A percentile compares a stretch with the other conserved stretches of the same genome.
Evolutionary conservation across 2,329 filamentous ascomycete genomes (phyloP).

Genomic region (Trichoderma atrobrunneum): DNA sequence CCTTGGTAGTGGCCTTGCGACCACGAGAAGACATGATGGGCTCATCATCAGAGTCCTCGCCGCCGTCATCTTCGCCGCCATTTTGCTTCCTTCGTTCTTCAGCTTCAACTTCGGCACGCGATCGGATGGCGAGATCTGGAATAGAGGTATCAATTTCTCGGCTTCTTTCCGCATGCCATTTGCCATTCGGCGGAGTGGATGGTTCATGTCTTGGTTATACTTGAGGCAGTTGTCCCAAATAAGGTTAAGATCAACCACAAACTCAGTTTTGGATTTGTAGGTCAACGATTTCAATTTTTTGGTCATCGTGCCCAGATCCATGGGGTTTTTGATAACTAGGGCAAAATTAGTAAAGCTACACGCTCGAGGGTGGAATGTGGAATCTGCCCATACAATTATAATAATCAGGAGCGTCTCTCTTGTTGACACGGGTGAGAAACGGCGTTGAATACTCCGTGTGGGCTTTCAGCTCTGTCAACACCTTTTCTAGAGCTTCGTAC

Average conservation of each 20-base stretch:
- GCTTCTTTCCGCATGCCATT: slow-evolving; percentile 97
- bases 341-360: slow-evolving; percentile 25
- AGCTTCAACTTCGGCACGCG: slow-evolving; percentile 90
- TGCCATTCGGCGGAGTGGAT: slow-evolving; percentile 87
- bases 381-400: slow-evolving; percentile 67
- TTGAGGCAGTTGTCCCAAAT: slow-evolving; percentile 97
- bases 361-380: not conserved
- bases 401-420: slow-evolving; percentile 95
- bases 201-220: slow-evolving; percentile 87
- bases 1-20: slow-evolving; percentile 75
- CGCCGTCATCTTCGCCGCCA: slow-evolving; percentile 76
- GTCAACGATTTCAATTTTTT: slow-evolving; percentile 85
- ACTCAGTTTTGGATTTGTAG: slow-evolving; percentile 90
- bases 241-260: slow-evolving; percentile 86
- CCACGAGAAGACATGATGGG: slow-evolving; percentile 97
- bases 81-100: slow-evolving; percentile 82
- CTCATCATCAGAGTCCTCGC: slow-evolving; percentile 92
- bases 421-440: slow-evolving; percentile 91
- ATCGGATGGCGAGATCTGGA: slow-evolving; percentile 84
- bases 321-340: slow-evolving; percentile 87
- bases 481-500: slow-evolving; percentile 95
- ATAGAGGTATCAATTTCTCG: slow-evolving; percentile 91
- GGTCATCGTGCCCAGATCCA: slow-evolving; percentile 97
- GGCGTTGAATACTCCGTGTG: slow-evolving; percentile 97
- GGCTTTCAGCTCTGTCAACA: slow-evolving; percentile 93